Base-by-base conservation (phyloP, 768 basidiomycete species). In the Basidioascus undulatus region DNA sequence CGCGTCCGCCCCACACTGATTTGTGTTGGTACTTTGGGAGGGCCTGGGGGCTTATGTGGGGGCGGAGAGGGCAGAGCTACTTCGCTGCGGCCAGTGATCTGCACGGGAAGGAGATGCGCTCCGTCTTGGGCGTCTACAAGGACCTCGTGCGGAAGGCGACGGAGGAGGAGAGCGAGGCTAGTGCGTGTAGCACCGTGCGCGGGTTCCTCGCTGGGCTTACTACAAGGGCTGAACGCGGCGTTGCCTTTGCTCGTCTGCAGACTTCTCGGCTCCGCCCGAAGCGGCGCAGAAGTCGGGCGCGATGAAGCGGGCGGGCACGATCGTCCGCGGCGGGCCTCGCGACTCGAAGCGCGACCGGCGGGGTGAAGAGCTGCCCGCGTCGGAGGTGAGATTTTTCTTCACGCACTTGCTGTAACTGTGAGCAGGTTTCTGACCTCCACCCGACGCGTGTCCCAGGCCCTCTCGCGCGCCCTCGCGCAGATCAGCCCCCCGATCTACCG, bases 51-150 rank as follows among this genome's bases (percentile, higher is more conserved):
- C 3, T 40, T 39, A 31, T n/a, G 24, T n/a, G n/a, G n/a, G n/a
- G n/a, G n/a, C n/a, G n/a, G n/a, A n/a, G n/a, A n/a, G n/a, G n/a
- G 3, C 53, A 96, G 89, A 72, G 76, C 5, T 96, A 96, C 61
- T 92, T 92, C 49, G 76, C 81, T 2, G 69, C 77, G 5, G 67
- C 72, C 24, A 87, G 82, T 52, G 74, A 74, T 39, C 63, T 94
- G 21, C 83, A 92, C 57, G 67, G 62, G 43, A 67, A 62, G 7
- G 84, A 96, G 54, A 74, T 89, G 55, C 79, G 73, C 53, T 68
- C 70, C 0, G 52, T 87, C 12, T 57, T 92, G 13, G 61, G 68
- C 9, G 57, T 61, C 0, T 74, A 76, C 49, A 60, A 67, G 11
- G 62, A 59, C 12, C 54, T 68, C 37, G 61, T 92, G 42, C 78